Evolutionary conservation across 2,329 filamentous ascomycete species (phyloP).

Genomic region (Talaromyces sp.): DNA sequence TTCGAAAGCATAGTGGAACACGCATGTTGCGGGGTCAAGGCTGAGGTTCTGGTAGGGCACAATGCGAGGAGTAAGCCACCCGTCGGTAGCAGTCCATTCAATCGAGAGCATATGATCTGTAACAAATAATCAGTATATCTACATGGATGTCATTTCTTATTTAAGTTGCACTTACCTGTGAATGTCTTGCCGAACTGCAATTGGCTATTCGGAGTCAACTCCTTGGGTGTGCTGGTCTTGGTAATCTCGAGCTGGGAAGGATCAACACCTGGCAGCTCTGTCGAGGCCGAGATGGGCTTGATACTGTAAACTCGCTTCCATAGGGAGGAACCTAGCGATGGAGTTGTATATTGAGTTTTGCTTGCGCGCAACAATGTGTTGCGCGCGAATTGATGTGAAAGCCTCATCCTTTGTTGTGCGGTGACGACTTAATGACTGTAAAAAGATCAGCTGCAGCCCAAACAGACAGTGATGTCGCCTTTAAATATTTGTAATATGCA

Average conservation of each 20-base stretch:
- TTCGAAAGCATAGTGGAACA: conserved; percentile 98
- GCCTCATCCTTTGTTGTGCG: conserved; percentile 28
- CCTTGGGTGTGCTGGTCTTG: conserved; percentile 71
- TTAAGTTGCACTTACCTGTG: conserved; percentile 60
- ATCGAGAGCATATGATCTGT: conserved; percentile 94
- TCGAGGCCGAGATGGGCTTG: conserved; percentile 25
- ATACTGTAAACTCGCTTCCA: conserved; percentile 50
- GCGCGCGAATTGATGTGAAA: conserved; percentile 35
- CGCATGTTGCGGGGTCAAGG: conserved; percentile 91
- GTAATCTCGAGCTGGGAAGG: conserved; percentile 70
- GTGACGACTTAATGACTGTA: not conserved
- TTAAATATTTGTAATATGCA: not conserved
- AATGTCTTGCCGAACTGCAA: conserved; percentile 89
- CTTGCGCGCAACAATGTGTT: conserved; percentile 27
- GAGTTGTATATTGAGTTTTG: conserved; percentile 25
- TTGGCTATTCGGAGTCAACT: conserved; percentile 69
- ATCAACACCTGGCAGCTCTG: conserved; percentile 64
- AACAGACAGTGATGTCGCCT: not conserved
- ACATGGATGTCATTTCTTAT: not conserved
- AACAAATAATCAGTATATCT: not conserved
- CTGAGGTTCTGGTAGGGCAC: conserved; percentile 95
- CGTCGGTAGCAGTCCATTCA: conserved; percentile 82
- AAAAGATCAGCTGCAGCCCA: not conserved
- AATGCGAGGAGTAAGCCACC: conserved; percentile 81
- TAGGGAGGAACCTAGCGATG: conserved; percentile 31